Conservation (phyloP, 2,329 filamentous ascomycete species). For the Cercospora sp. region DNA sequence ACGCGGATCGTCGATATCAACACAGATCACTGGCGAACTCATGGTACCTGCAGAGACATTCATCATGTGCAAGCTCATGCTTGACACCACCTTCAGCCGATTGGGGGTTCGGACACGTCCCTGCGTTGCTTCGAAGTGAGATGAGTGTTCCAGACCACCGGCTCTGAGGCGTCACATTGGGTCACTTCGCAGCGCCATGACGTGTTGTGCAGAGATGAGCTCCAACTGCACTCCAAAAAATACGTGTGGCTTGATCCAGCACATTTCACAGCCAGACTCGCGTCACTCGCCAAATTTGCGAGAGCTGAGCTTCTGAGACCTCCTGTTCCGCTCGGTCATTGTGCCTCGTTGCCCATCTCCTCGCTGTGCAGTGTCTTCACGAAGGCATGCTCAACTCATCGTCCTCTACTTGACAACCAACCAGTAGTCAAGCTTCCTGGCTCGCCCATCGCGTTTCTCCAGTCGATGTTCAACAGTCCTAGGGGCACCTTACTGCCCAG, state of each 20-base stretch:
- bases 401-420: constrained; percentile 50
- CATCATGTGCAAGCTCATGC: neutral
- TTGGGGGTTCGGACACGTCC: neutral
- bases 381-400: constrained; percentile 15
- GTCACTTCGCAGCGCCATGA: neutral
- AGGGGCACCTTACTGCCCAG: constrained; percentile 59
- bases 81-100: neutral
- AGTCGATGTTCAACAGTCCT: constrained; percentile 81
- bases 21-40: neutral
- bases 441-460: constrained; percentile 88
- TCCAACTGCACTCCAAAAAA: neutral
- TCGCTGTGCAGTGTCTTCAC: neutral
- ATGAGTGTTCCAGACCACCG: neutral
- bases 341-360: neutral
- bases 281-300: neutral
- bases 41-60: neutral
- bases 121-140: neutral
- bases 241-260: neutral
- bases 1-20: neutral
- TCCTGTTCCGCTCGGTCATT: neutral
- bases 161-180: neutral
- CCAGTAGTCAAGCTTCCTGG: constrained; percentile 84
- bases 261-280: neutral
- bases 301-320: neutral
- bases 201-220: neutral